These are phyloP conservation scores for Epichloe amarillans DNA, from an alignment of 2,329 filamentous ascomycete species.

Conservation along the genomic window DNA sequence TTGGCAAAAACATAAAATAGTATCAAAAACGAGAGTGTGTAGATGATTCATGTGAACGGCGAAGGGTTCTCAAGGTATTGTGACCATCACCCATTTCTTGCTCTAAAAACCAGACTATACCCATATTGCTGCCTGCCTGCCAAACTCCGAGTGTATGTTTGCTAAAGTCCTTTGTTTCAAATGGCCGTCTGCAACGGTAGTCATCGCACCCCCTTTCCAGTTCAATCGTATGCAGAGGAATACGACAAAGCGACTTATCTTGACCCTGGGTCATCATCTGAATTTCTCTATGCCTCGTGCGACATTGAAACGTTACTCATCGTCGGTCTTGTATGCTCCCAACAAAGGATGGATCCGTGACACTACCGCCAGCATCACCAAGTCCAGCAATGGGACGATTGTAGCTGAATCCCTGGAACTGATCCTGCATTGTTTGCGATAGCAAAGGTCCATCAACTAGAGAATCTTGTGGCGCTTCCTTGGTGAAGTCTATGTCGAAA, in stretches of 20 bases:
- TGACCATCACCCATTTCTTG: not conserved
- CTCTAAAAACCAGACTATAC: slow-evolving; percentile 1
- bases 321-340: slow-evolving; percentile 43
- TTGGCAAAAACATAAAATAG: not conserved
- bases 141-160: slow-evolving; percentile 9
- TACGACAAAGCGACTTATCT: not conserved
- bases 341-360: slow-evolving; percentile 69
- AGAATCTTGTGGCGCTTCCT: slow-evolving; percentile 78
- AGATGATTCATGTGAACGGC: not conserved
- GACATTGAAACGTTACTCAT: slow-evolving; percentile 10
- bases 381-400: slow-evolving; percentile 89
- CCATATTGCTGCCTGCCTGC: slow-evolving; percentile 7
- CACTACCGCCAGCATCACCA: slow-evolving; percentile 84
- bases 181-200: not conserved
- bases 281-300: not conserved
- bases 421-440: slow-evolving; percentile 91
- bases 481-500: slow-evolving; percentile 87
- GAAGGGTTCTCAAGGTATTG: not conserved
- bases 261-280: not conserved
- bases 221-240: not conserved
- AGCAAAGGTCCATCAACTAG: slow-evolving; percentile 83
- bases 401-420: slow-evolving; percentile 94
- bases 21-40: not conserved
- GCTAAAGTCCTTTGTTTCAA: not conserved
- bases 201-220: not conserved